Evolutionary conservation across 306 rosid genomes (phyloP), one percentile per base, ranked within the genome.

Genomic region (Herpetospermum pedunculosum): DNA sequence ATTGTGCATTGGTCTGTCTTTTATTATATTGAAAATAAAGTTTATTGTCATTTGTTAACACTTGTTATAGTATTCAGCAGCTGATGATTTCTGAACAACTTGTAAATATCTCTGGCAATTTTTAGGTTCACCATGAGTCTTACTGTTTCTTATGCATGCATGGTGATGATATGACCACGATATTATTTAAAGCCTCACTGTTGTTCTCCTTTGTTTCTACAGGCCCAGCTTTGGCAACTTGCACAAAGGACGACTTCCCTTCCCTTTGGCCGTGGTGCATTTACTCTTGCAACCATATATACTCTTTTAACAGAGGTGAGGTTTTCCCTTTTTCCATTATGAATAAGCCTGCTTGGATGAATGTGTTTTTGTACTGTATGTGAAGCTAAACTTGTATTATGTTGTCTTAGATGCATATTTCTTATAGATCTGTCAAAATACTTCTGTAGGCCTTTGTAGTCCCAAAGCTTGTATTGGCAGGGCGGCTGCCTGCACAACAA

Each of bases 221-320:
- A 91, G 98, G 88, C 98, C 81, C 98, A 87, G 77, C 79, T 93
- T 59, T 93, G 98, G 98, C 88, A 93, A 76, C 89, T 93, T 77
- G 98, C 98, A 32, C 98, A 93, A 79, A 86, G 98, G 81, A 93
- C 98, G 74, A 91, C 97, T 71, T 81, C 97, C 73, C 96, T 93
- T 81, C 94, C 98, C 76, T 81, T 93, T 59, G 98, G 98, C 72
- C 98, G 97, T 59, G 98, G 97, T 78, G 98, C 98, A 67, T 93
- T 93, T 80, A 93, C 98, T 46, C 96, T 93, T 37, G 98, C 96
- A 52, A 89, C 98, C 37, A 91, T 93, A 83, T 84, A 89, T 81
- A 93, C 98, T 72, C 98, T 93, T 74, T 81, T 93, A 80, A 93
- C 98, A 16, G 98, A 93, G 98, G 98, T 91, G 98, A 93, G 98